Evolutionary conservation across 345 rosid genomes (phyloP).

Genomic region (Gossypium rotundifolium): DNA sequence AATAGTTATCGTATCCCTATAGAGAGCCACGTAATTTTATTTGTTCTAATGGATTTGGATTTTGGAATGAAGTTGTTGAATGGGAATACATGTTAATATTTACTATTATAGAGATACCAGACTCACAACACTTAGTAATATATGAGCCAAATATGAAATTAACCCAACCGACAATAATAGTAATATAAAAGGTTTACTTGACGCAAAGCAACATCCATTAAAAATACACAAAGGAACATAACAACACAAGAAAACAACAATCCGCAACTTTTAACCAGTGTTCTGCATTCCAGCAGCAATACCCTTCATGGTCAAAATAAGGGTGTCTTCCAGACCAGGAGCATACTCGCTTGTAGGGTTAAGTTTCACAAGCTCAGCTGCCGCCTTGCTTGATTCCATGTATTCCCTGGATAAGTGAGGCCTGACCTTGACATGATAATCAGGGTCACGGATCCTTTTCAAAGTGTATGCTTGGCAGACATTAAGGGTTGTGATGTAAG

Average conservation of each 20-base stretch:
- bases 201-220: neutral
- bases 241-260: too few species aligned
- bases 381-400: conserved; percentile 65
- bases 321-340: conserved; percentile 89
- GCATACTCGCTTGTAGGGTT: conserved; percentile 89
- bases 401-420: conserved; percentile 73
- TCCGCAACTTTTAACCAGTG: conserved; percentile 48
- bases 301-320: conserved; percentile 96
- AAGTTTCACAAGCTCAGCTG: conserved; percentile 74
- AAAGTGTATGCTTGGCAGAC: conserved; percentile 91
- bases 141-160: neutral
- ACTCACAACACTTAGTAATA: too few species aligned
- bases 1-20: too few species aligned
- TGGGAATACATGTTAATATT: too few species aligned
- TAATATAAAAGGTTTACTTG: neutral
- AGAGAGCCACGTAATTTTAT: too few species aligned
- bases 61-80: too few species aligned
- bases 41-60: too few species aligned
- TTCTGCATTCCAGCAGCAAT: conserved; percentile 94
- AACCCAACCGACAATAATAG: neutral
- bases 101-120: neutral
- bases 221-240: neutral
- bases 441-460: conserved; percentile 74
- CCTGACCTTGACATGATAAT: conserved; percentile 60
- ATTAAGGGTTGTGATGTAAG: conserved; percentile 86